Evolutionary conservation across 768 basidiomycete genomes (phyloP), one percentile per base, ranked within the genome.

Genomic region (Termitomyces sp.): DNA sequence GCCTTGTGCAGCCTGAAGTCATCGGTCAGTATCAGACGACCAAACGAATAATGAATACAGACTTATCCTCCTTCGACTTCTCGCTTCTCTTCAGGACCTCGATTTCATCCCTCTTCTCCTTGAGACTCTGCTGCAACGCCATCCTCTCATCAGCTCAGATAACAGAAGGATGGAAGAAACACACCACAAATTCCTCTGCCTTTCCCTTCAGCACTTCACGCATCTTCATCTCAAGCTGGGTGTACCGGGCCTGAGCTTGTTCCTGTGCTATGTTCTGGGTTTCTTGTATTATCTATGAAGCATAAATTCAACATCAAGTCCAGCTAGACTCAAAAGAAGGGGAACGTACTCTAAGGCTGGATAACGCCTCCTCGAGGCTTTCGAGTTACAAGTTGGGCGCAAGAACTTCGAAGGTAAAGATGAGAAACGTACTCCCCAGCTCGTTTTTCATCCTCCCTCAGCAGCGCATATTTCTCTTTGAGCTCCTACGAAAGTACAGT

Each of bases 111-210:
- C 10, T 30, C 15, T 51, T 51, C 28, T 40, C 37, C 14, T 51
- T 26, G 5, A 51, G 3, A 41, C 26, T 74, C 21, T 77, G 63
- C n/a, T 71, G 67, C 37, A 80, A 60, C 2, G 75, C 70, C 2
- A 73, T 67, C 7, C 9, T 71, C 65, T 19, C 81, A 35, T 35
- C 12, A 14, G 12, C 14, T 5, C 35, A 14, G 35, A 35, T 35
- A 14, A 35, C 35, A 12, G 10, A 33, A 14, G 35, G 35, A 35
- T 35, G 14, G 3, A 12, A 35, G 5, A 19, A 26, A 42, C 45
- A 15, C 28, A 53, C 56, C 26, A 45, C 30, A 14, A 51, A 7
- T 8, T 52, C 50, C 14, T 50, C 41, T 50, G 28, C 19, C 50
- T 52, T 57, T 30, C 46, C 50, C 21, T 41, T 31, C 19, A 57